Evolutionary conservation across 148 eudicot species (phyloP).

Genomic region (Suaeda aralocaspica): DNA sequence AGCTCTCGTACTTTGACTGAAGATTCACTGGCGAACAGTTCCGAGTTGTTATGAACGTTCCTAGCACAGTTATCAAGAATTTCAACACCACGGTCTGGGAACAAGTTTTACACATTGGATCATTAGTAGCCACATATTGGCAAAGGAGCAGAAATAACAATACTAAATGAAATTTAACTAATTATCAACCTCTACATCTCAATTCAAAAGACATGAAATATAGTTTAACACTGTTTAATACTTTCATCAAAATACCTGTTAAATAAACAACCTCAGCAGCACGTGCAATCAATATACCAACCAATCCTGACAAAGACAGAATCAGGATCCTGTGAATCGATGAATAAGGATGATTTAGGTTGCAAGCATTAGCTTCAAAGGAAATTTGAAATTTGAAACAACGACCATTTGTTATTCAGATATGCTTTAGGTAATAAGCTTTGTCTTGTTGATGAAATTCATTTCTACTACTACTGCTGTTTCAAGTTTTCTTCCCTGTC

Average conservation of each 20-base stretch:
- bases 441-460: not conserved
- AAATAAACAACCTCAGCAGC: constrained; percentile 67
- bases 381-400: too few relatives aligned
- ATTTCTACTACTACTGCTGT: not conserved
- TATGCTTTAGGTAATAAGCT: not conserved
- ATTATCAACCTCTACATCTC: not conserved
- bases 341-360: constrained; percentile 19
- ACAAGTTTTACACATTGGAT: constrained; percentile 5
- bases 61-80: constrained; percentile 70
- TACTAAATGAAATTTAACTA: not conserved
- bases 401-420: too few relatives aligned
- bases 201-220: constrained; percentile 22
- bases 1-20: constrained; percentile 86
- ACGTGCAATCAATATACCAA: constrained; percentile 79
- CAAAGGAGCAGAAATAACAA: not conserved
- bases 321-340: constrained; percentile 36
- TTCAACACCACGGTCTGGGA: constrained; percentile 65
- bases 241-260: constrained; percentile 51
- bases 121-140: constrained; percentile 9
- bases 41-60: constrained; percentile 63
- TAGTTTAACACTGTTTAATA: not conserved
- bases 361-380: too few relatives aligned
- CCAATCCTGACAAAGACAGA: constrained; percentile 69
- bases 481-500: not conserved
- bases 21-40: constrained; percentile 38